Evolutionary conservation across 768 basidiomycete genomes (phyloP).

Genomic region (Daedaleopsis sinensis): DNA sequence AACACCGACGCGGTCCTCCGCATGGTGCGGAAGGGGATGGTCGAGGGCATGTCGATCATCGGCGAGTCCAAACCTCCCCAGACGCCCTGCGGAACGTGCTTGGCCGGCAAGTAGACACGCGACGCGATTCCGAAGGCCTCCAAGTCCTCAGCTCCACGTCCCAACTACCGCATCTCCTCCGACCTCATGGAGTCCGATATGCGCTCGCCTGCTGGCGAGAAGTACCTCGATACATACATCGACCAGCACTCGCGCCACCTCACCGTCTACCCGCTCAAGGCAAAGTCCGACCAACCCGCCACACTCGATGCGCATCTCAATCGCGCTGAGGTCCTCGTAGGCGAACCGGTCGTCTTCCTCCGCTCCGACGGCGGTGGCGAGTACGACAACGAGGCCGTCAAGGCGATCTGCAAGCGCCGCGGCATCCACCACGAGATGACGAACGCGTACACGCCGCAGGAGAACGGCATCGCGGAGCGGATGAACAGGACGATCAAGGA

Average conservation of each 20-base stretch:
- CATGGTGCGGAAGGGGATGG: slow-evolving; percentile 20
- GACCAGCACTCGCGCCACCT: neutral
- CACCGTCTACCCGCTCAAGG: slow-evolving; percentile 1
- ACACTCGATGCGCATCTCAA: slow-evolving; percentile 22
- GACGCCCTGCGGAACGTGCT: slow-evolving; percentile 22
- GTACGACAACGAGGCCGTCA: slow-evolving; percentile 20
- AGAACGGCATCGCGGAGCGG: no score
- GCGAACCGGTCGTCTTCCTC: slow-evolving; percentile 18
- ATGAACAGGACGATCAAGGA: no score
- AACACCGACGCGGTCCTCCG: slow-evolving; percentile 11
- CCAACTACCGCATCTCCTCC: slow-evolving; percentile 3
- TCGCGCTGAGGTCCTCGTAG: slow-evolving; percentile 13
- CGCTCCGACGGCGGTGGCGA: slow-evolving; percentile 29
- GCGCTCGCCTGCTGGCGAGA: neutral
- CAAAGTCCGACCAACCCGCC: slow-evolving; percentile 1
- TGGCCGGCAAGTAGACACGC: slow-evolving; percentile 28
- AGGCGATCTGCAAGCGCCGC: slow-evolving; percentile 11
- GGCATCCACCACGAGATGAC: slow-evolving; percentile 26
- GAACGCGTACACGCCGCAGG: no score
- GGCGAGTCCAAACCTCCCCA: neutral
- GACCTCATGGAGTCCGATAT: slow-evolving; percentile 8
- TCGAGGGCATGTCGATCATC: slow-evolving; percentile 21
- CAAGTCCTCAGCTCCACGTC: neutral
- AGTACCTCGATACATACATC: slow-evolving; percentile 4
- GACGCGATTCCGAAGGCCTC: slow-evolving; percentile 17